These are phyloP conservation scores for Boletus vermiculosoides DNA, from an alignment of 768 basidiomycete genomes.

Conservation along the genomic window DNA sequence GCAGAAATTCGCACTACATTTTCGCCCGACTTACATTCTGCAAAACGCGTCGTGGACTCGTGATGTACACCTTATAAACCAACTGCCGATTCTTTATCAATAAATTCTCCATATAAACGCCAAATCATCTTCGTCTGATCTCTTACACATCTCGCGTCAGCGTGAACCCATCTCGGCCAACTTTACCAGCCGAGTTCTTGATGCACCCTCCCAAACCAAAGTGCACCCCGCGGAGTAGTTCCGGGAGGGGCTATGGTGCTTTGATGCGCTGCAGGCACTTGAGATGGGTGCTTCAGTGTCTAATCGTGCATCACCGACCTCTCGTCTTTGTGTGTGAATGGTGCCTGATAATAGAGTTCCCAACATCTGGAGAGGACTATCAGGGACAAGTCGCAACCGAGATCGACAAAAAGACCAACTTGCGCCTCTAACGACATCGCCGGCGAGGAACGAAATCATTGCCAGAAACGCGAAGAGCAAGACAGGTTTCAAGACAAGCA, in stretches of 20 bases:
- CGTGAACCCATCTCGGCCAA: neutral
- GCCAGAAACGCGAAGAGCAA: slow-evolving; percentile 14
- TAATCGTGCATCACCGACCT: slow-evolving; percentile 5
- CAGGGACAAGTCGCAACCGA: neutral
- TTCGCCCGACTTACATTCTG: too few species aligned
- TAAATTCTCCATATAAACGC: too few species aligned
- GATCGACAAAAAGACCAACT: slow-evolving; percentile 4
- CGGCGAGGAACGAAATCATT: slow-evolving; percentile 5
- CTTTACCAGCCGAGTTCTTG: slow-evolving; percentile 1
- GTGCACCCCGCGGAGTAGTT: slow-evolving; percentile 5
- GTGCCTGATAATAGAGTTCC: neutral
- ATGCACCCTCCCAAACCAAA: slow-evolving; percentile 9
- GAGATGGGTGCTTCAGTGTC: neutral
- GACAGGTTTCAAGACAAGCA: slow-evolving; percentile 11
- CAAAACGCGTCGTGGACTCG: too few species aligned
- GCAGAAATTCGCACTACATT: too few species aligned
- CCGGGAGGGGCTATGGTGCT: neutral
- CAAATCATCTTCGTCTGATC: too few species aligned
- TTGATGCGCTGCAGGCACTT: neutral
- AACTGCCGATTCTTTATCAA: too few species aligned
- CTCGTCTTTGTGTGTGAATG: neutral
- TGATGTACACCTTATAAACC: too few species aligned
- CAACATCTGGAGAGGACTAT: neutral
- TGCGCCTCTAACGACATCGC: slow-evolving; percentile 1
- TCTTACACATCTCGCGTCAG: neutral